Percentiles rank a stretch among this genome's conserved stretches.
Evolutionary conservation across 257 asterid species (phyloP).

Genomic region (Capsicum baccatum): DNA sequence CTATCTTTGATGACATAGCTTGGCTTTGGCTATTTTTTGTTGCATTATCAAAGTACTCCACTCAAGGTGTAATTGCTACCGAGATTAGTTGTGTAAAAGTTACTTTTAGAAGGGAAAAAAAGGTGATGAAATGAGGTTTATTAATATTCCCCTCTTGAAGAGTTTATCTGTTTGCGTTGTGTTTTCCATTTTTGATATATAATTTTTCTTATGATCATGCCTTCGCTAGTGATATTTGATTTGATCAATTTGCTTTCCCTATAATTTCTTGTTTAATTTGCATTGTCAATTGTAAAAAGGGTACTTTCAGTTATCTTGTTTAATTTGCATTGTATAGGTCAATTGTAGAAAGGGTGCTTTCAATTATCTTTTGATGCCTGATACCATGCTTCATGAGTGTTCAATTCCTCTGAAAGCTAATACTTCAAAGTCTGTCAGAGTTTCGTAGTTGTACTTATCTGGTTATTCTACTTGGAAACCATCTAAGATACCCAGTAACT

Average conservation of each 20-base stretch:
- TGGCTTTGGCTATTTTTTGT: background rate
- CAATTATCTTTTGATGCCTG: conserved; percentile 10
- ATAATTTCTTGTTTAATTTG: background rate
- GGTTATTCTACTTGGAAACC: background rate
- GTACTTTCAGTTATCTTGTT: background rate
- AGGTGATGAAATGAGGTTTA: background rate
- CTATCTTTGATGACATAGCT: conserved; percentile 13
- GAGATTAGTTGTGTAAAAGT: background rate
- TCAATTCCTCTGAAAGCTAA: conserved; percentile 20
- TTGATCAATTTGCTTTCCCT: conserved; percentile 19
- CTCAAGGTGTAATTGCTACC: background rate
- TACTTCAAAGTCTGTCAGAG: background rate
- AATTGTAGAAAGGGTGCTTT: background rate
- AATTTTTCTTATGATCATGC: background rate
- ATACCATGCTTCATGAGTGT: background rate
- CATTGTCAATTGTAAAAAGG: conserved; percentile 8
- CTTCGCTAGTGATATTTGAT: background rate
- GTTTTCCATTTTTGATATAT: background rate
- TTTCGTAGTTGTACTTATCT: background rate
- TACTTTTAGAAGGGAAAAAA: background rate
- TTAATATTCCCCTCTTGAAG: conserved; percentile 13
- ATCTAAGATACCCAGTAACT: background rate
- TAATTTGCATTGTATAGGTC: background rate
- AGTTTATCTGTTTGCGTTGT: background rate
- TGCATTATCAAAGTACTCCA: background rate